These are phyloP conservation scores for Diutina siamensis DNA, from an alignment of 1,139 yeast genomes.

Conservation along the genomic window DNA sequence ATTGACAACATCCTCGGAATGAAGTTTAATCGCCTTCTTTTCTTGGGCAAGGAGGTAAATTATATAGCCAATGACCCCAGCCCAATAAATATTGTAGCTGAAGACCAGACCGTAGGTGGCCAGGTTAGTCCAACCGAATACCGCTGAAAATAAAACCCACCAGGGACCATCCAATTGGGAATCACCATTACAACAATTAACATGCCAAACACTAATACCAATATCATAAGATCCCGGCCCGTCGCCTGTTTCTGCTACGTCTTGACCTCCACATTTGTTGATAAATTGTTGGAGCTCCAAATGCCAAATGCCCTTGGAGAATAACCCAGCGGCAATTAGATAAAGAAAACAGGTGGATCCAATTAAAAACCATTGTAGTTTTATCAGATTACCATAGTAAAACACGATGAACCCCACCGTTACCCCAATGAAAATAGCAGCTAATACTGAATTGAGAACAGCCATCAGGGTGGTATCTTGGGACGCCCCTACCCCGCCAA, in stretches of 20 bases:
- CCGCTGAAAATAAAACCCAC: slow-evolving; percentile 36
- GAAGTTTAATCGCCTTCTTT: slow-evolving; percentile 9
- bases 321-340: slow-evolving; percentile 34
- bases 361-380: slow-evolving; percentile 30
- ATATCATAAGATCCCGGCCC: slow-evolving; percentile 39
- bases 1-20: neutral
- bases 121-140: slow-evolving; percentile 39
- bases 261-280: slow-evolving; percentile 30
- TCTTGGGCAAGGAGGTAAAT: slow-evolving; percentile 16
- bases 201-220: slow-evolving; percentile 31
- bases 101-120: slow-evolving; percentile 37
- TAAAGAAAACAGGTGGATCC: slow-evolving; percentile 31
- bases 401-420: slow-evolving; percentile 26
- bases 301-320: slow-evolving; percentile 36
- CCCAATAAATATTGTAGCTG: slow-evolving; percentile 29
- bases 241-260: slow-evolving; percentile 36
- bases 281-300: slow-evolving; percentile 32
- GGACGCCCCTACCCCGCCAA: slow-evolving; percentile 31
- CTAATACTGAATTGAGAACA: slow-evolving; percentile 19
- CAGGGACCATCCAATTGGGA: slow-evolving; percentile 30
- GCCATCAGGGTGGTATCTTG: slow-evolving; percentile 24
- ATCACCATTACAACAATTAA: slow-evolving; percentile 36
- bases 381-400: slow-evolving; percentile 31
- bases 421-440: slow-evolving; percentile 23
- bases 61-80: slow-evolving; percentile 17